phyloP scores from a whole-genome alignment of 2,329 filamentous ascomycete species.

The Diaporthe batatas region DNA sequence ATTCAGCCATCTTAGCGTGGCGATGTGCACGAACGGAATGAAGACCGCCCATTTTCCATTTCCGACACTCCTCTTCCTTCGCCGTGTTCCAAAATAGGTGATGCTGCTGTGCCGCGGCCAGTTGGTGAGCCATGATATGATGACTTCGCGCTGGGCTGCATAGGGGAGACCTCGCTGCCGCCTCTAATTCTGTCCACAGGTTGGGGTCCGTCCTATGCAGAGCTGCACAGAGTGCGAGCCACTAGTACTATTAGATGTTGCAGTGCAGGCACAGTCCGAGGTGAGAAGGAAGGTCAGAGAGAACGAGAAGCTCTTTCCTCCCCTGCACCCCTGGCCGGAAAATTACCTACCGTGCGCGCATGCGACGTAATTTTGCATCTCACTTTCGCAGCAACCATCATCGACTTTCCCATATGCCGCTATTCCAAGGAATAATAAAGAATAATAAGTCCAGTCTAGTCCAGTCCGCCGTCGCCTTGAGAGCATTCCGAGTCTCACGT shows the following conservation, averaged over 20 bases:
- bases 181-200: constrained; percentile 10
- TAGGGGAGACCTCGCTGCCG: not conserved
- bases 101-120: constrained; percentile 27
- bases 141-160: constrained; percentile 3
- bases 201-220: not conserved
- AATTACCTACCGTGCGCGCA: constrained; percentile 16
- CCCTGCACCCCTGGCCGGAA: constrained; percentile 3
- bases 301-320: not conserved
- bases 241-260: no score
- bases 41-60: constrained; percentile 1
- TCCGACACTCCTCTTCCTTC: not conserved
- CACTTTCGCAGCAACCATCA: no score
- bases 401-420: not conserved
- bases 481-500: not conserved
- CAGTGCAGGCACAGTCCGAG: no score
- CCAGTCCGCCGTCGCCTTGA: not conserved
- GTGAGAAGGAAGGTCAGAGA: no score
- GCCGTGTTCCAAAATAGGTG: constrained; percentile 12
- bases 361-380: constrained; percentile 25
- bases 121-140: not conserved
- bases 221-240: not conserved
- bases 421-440: constrained; percentile 7
- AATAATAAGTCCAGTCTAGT: constrained; percentile 15
- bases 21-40: constrained; percentile 3
- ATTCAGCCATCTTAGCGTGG: not conserved